Conservation (phyloP, 2,329 filamentous ascomycete species). For the Anthostomella pinea region DNA sequence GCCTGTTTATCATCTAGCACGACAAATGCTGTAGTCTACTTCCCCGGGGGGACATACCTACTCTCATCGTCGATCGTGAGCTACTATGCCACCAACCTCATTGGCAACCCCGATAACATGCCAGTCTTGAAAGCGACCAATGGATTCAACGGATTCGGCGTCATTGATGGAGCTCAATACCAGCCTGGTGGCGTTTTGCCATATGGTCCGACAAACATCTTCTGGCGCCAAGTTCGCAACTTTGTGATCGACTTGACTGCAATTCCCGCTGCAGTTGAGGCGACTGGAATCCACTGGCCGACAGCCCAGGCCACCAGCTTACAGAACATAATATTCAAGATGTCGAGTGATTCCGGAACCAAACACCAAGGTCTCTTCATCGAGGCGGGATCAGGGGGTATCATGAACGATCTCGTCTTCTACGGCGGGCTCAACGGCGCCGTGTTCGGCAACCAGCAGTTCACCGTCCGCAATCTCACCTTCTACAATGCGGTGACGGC, state of each 20-base stretch:
- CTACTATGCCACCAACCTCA: slow-evolving; percentile 75
- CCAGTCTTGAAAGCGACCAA: slow-evolving; percentile 53
- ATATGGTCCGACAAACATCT: slow-evolving; percentile 57
- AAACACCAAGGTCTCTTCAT: slow-evolving; percentile 58
- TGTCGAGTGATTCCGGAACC: slow-evolving; percentile 45
- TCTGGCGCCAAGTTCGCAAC: slow-evolving; percentile 58
- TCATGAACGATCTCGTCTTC: slow-evolving; percentile 68
- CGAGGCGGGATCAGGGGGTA: slow-evolving; percentile 63
- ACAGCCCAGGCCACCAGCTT: slow-evolving; percentile 62
- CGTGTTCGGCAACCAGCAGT: slow-evolving; percentile 60
- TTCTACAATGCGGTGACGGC: slow-evolving; percentile 66
- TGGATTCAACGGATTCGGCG: slow-evolving; percentile 44
- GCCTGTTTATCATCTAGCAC: slow-evolving; percentile 13
- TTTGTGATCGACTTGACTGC: slow-evolving; percentile 54
- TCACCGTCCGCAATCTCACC: slow-evolving; percentile 67
- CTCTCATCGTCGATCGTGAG: slow-evolving; percentile 58
- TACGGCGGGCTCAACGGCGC: slow-evolving; percentile 67
- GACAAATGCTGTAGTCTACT: slow-evolving; percentile 20
- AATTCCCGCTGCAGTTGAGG: slow-evolving; percentile 42
- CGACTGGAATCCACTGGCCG: slow-evolving; percentile 64
- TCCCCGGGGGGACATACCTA: slow-evolving; percentile 18
- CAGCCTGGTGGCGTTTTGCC: slow-evolving; percentile 37
- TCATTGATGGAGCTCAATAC: slow-evolving; percentile 49
- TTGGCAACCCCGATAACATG: slow-evolving; percentile 40
- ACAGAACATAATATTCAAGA: slow-evolving; percentile 55